A percentile compares a stretch with the other conserved stretches of the same genome.
Evolutionary conservation across 176 grass and related monocot genomes (phyloP).

Genomic region (Phyllostachys edulis): DNA sequence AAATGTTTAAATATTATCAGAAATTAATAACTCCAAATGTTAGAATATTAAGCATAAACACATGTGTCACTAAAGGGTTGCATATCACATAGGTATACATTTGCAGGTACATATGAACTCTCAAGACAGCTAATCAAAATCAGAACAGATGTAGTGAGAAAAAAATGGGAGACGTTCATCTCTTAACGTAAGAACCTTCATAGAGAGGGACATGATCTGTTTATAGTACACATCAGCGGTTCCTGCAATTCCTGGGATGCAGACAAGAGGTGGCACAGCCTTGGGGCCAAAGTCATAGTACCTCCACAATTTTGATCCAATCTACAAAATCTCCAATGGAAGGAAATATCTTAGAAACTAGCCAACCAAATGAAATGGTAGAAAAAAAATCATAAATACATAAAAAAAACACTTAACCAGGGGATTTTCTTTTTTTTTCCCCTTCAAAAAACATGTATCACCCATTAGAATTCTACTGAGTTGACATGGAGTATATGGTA

Average conservation of each 20-base stretch:
- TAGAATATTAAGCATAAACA: not conserved
- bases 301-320: conserved; percentile 87
- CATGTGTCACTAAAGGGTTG: not conserved
- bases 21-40: not conserved
- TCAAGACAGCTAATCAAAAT: conserved; percentile 21
- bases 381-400: not conserved
- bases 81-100: not conserved
- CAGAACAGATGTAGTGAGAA: not conserved
- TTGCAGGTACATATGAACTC: not conserved
- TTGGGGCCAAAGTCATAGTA: conserved; percentile 99
- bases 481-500: not conserved
- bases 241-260: conserved; percentile 93
- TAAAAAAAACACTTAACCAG: not conserved
- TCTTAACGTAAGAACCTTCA: conserved; percentile 57
- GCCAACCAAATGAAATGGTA: not conserved
- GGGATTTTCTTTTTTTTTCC: not conserved
- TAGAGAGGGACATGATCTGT: conserved; percentile 90
- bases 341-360: conserved; percentile 4
- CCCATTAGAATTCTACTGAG: not conserved
- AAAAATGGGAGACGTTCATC: not conserved
- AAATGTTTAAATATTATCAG: not conserved
- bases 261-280: conserved; percentile 74
- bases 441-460: not conserved
- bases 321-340: conserved; percentile 46
- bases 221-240: conserved; percentile 99